Base-by-base conservation (phyloP, 1,284 basidiomycete species). In the Gomphus bonarii region DNA sequence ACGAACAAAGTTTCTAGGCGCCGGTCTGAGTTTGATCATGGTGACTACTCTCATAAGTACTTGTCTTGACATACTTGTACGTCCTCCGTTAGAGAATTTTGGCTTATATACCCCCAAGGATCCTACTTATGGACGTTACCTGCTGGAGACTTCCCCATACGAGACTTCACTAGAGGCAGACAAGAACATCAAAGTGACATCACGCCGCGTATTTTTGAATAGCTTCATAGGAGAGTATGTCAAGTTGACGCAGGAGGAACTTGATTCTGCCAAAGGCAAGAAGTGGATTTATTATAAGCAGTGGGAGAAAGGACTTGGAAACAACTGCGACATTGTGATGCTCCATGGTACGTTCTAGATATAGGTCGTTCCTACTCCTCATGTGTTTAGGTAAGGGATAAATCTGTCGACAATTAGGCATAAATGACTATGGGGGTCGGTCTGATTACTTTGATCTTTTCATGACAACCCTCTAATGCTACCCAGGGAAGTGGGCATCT, bases 211-310 rank as follows among this genome's bases (percentile, higher is more conserved):
- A 30, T 70, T 71, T 59, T 61, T 73, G 55, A 65, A 69, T 44
- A 67, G 20, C 44, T 14, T 40, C 12, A 31, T 63, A 59, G 65
- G 70, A 12, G 70, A 72, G 47, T 65, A 71, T 49, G 68, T 72
- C 12, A 22, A 65, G 28, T 58, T 70, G 8, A 64, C 59, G 0
- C 55, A 57, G 7, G 64, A 69, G 7, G 70, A 71, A 61, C 55
- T 73, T 2, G 67, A 68, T 22, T 58, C 63, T 6, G 58, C 61
- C 31, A 58, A 60, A 43, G 65, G 67, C 2, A 69, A 67, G 6
- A 58, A 70, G 57, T 72, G 72, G 72, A 58, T 73, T 20, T 64
- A 61, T 40, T 73, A 73, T 62, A 70, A 67, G 57, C 63, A 64
- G 5, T 72, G 67, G 67, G 69, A 72, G 64, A 68, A 67, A 35